Evolutionary conservation across 345 rosid genomes (phyloP).

Genomic region (Aquilaria yunnanensis): DNA sequence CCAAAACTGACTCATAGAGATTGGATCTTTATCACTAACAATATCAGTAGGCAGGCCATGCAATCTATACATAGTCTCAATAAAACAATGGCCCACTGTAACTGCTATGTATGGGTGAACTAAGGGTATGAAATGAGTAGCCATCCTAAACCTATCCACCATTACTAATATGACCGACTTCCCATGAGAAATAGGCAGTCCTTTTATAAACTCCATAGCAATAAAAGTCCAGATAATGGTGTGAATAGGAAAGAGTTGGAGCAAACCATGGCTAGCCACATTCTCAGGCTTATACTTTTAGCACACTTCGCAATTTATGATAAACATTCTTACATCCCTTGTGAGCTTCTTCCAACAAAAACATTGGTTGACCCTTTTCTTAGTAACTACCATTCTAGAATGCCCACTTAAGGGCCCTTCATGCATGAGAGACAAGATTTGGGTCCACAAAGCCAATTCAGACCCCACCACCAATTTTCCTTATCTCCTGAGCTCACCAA

Average conservation of each 20-base stretch:
- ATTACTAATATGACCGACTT: not conserved
- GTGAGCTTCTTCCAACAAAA: not conserved
- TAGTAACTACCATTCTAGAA: not conserved
- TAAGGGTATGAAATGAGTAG: not conserved
- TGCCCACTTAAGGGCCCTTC: not conserved
- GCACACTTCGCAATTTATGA: not conserved
- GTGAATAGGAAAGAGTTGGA: not conserved
- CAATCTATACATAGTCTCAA: too few species aligned
- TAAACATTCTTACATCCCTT: not conserved
- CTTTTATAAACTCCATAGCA: not conserved
- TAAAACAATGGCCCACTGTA: too few species aligned
- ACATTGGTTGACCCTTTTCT: too few species aligned
- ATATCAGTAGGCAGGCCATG: too few species aligned
- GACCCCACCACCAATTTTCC: not conserved
- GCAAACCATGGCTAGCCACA: not conserved
- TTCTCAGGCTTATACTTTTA: not conserved
- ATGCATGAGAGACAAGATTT: not conserved
- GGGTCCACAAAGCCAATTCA: not conserved
- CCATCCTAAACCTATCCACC: too few species aligned
- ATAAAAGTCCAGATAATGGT: not conserved
- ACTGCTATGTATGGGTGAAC: not conserved
- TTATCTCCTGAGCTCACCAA: too few species aligned
- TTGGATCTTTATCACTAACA: too few species aligned
- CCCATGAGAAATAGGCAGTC: not conserved
- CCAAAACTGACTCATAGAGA: not conserved